Conservation (phyloP, 257 asterid genomes). For the Scutellaria barbata region DNA sequence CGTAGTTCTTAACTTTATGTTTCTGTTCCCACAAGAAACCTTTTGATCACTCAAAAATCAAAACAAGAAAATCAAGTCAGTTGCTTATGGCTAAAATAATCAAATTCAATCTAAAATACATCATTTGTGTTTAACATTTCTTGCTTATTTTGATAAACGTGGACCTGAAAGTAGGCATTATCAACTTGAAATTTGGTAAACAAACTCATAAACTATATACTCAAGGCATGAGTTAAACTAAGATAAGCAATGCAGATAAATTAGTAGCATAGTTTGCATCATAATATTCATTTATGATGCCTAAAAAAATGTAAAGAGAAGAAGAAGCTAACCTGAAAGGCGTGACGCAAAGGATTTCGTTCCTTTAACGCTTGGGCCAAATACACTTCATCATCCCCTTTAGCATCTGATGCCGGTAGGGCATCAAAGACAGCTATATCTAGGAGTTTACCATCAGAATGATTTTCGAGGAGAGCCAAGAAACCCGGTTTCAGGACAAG, state of each 20-base stretch:
- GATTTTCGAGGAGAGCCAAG: slow-evolving; percentile 86
- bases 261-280: neutral
- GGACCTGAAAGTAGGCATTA: too few species aligned
- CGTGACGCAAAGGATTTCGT: slow-evolving; percentile 75
- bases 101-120: neutral
- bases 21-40: slow-evolving; percentile 75
- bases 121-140: too few species aligned
- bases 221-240: too few species aligned
- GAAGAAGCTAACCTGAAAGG: slow-evolving; percentile 68
- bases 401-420: slow-evolving; percentile 53
- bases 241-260: too few species aligned
- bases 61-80: slow-evolving; percentile 25
- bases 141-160: too few species aligned
- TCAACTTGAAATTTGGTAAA: too few species aligned
- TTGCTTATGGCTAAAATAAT: slow-evolving; percentile 17
- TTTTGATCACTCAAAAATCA: slow-evolving; percentile 38
- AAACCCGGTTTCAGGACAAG: slow-evolving; percentile 88
- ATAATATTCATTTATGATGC: slow-evolving; percentile 6
- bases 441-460: slow-evolving; percentile 67
- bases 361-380: slow-evolving; percentile 64
- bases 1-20: slow-evolving; percentile 65
- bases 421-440: slow-evolving; percentile 80
- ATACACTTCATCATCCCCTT: slow-evolving; percentile 52
- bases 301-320: slow-evolving; percentile 7
- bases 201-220: too few species aligned